phyloP scores from a whole-genome alignment of 2,329 filamentous ascomycete genomes.

The Purpureocillium lavendulum region DNA sequence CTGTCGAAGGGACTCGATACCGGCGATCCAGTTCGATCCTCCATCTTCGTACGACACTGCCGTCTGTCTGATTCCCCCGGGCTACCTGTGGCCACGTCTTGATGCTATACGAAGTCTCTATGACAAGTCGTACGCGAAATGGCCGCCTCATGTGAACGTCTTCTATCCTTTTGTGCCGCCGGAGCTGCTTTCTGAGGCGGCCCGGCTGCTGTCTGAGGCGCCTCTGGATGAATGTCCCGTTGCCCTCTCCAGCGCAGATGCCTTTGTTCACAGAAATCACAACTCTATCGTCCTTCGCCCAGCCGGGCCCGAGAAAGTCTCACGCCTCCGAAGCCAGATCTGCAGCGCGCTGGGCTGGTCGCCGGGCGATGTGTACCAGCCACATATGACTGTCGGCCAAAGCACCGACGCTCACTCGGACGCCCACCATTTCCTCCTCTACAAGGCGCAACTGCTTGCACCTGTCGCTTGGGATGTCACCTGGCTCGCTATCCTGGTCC shows the following conservation, averaged over 20 bases:
- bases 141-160: slow-evolving; percentile 61
- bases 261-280: slow-evolving; percentile 39
- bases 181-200: slow-evolving; percentile 35
- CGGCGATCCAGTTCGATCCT: background rate
- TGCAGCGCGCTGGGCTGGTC: slow-evolving; percentile 25
- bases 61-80: slow-evolving; percentile 50
- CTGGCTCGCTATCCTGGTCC: slow-evolving; percentile 43
- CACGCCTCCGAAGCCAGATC: slow-evolving; percentile 23
- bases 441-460: slow-evolving; percentile 42
- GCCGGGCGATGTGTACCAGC: slow-evolving; percentile 18
- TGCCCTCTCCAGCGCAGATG: slow-evolving; percentile 30
- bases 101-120: slow-evolving; percentile 51
- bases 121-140: slow-evolving; percentile 51
- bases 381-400: slow-evolving; percentile 55
- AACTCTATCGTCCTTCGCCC: slow-evolving; percentile 40
- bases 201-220: slow-evolving; percentile 16
- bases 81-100: slow-evolving; percentile 35
- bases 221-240: slow-evolving; percentile 13
- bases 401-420: slow-evolving; percentile 35
- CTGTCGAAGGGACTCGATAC: no score
- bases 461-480: slow-evolving; percentile 37
- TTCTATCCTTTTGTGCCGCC: slow-evolving; percentile 55
- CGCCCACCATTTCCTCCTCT: slow-evolving; percentile 40
- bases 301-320: slow-evolving; percentile 13
- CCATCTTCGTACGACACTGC: slow-evolving; percentile 41